A percentile compares a stretch with the other conserved stretches of the same genome.
Evolutionary conservation across 768 basidiomycete species (phyloP).

Genomic region (Rhodotorula diobovata): DNA sequence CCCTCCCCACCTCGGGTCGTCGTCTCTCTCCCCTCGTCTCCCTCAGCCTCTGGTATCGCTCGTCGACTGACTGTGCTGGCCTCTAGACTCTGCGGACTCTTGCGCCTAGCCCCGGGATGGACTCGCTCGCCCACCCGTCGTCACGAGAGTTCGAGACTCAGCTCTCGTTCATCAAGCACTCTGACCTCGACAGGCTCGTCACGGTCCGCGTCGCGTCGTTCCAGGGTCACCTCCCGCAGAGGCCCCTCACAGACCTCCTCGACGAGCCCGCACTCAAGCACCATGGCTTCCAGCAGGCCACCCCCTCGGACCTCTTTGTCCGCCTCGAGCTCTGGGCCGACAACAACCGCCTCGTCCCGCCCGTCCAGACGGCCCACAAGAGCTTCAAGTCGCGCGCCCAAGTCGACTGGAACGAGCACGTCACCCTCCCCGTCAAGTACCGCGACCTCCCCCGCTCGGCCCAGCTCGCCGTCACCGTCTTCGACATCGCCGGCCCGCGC

Average conservation of each 20-base stretch:
- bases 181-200: constrained; percentile 31
- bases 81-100: not conserved
- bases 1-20: not conserved
- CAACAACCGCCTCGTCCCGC: constrained; percentile 86
- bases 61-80: not conserved
- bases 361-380: constrained; percentile 87
- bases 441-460: constrained; percentile 85
- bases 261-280: constrained; percentile 77
- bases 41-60: no score
- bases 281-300: constrained; percentile 70
- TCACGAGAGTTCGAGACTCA: constrained; percentile 10
- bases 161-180: constrained; percentile 30
- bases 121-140: constrained; percentile 10
- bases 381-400: constrained; percentile 73
- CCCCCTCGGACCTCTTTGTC: constrained; percentile 86
- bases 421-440: constrained; percentile 84
- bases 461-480: constrained; percentile 88
- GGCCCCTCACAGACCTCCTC: constrained; percentile 70
- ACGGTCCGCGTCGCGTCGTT: constrained; percentile 51
- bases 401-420: constrained; percentile 83
- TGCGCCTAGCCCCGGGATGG: not conserved
- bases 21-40: not conserved
- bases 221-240: constrained; percentile 70
- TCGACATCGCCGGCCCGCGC: constrained; percentile 72
- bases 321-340: constrained; percentile 87